Evolutionary conservation across 2,329 filamentous ascomycete genomes (phyloP).

Genomic region (Stromatinia cepivora): DNA sequence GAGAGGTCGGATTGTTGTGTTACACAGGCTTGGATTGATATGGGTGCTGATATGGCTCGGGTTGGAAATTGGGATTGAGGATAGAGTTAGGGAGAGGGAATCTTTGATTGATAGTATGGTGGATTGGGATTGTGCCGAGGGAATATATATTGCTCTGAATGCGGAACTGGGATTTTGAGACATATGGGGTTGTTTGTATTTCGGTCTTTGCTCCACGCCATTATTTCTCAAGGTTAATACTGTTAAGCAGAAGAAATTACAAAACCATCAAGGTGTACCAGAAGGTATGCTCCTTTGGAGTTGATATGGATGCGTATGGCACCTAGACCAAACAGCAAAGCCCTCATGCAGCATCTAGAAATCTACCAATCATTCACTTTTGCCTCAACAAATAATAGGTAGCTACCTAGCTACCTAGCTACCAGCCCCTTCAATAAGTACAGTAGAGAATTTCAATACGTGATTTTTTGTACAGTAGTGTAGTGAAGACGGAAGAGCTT

Average conservation of each 20-base stretch:
- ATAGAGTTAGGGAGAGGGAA: no score
- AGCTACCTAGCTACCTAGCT: no score
- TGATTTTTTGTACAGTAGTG: no score
- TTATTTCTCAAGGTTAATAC: background rate
- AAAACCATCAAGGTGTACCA: background rate
- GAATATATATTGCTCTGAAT: background rate
- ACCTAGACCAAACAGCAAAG: background rate
- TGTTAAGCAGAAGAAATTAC: background rate
- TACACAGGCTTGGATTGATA: slow-evolving; percentile 7
- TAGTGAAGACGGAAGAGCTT: no score
- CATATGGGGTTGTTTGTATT: no score
- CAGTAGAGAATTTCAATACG: background rate
- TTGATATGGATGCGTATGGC: background rate
- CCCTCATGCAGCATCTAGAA: background rate
- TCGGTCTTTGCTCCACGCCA: background rate
- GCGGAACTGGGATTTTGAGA: no score
- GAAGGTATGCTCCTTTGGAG: background rate
- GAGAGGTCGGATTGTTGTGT: background rate
- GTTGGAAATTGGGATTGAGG: background rate
- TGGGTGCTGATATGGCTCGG: background rate
- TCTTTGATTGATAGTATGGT: background rate
- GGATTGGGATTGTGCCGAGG: background rate
- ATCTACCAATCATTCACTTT: background rate
- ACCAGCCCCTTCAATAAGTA: background rate
- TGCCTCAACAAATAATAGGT: background rate